Evolutionary conservation across 129 eudicot genomes (phyloP), one percentile per base, ranked within the genome.

Genomic region (Flaveria trinervia): DNA sequence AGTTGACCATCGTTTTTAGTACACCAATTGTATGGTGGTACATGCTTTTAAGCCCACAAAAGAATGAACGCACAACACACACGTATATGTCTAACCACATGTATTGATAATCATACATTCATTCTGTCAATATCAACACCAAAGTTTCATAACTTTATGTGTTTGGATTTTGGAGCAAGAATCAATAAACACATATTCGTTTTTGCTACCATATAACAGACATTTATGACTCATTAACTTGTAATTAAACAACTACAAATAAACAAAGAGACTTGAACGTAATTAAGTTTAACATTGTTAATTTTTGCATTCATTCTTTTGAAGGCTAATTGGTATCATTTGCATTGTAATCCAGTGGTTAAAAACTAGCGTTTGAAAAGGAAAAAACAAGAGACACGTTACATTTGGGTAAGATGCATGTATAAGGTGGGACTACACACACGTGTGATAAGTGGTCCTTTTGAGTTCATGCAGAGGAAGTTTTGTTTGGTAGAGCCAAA

Each of bases 361-460:
- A 12, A 49, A 71, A 49, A 25, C 36, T 12, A 15, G 22, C 41
- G 15, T 39, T 14, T 52, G 44, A 23, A 59, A 57, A 11, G 9
- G 28, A 71, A 71, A 71, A 50, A 51, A 30, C 62, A 55, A 56
- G 49, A 56, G 77, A 45, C 75, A 80, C 66, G 80, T 66, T 65
- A 80, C 62, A 65, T 74, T 52, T 54, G 84, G 75, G 79, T 45
- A 67, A 67, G 62, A 73, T 61, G 72, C 77, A 65, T 61, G 72
- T 72, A 65, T 56, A 0, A 61, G 12, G 81, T 73, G 86, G 79
- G 83, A 30, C 82, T 71, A 71, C 75, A 73, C 79, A 72, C 90
- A 85, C 90, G 91, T 87, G 90, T 80, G 88, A 17, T 16, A 54
- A 26, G 82, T 89, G 92, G 90, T 86, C 92, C 88, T 73, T 56